phyloP scores from a whole-genome alignment of 306 rosid genomes.

The Sindora glabra region DNA sequence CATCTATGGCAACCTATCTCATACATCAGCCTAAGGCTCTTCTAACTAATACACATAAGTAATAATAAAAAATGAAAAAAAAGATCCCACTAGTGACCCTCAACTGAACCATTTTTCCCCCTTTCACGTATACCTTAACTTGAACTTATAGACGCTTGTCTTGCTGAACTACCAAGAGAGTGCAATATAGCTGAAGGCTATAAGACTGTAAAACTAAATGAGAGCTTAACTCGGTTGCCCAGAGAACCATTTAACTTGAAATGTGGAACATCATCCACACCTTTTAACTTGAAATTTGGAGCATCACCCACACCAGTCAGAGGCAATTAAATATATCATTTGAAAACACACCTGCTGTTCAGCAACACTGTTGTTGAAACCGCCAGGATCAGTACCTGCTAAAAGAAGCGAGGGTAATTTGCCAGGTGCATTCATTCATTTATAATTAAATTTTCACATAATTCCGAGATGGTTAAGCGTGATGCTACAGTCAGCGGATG shows the following conservation, averaged over 20 bases:
- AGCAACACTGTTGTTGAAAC: conserved; percentile 82
- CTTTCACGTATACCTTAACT: too few species aligned
- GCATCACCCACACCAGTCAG: not conserved
- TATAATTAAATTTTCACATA: conserved; percentile 3
- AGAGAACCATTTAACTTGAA: not conserved
- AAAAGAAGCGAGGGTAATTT: conserved; percentile 1
- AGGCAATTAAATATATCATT: conserved; percentile 12
- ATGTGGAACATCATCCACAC: not conserved
- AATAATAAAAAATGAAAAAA: too few species aligned
- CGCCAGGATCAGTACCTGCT: conserved; percentile 66
- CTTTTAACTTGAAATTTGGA: too few species aligned
- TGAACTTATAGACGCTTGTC: not conserved
- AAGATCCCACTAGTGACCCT: too few species aligned
- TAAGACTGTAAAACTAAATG: not conserved
- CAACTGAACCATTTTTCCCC: too few species aligned
- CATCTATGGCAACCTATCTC: not conserved
- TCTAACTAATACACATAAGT: not conserved
- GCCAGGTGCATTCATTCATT: not conserved
- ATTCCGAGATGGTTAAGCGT: too few species aligned
- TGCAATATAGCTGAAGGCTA: conserved; percentile 1
- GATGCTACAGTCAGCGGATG: too few species aligned
- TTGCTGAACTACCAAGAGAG: not conserved
- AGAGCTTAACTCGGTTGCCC: not conserved
- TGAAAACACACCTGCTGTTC: conserved; percentile 69
- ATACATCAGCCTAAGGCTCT: conserved; percentile 4